A percentile compares a stretch with the other conserved stretches of the same genome.
These are phyloP conservation scores for Hirsutella rhossiliensis DNA, from an alignment of 2,329 filamentous ascomycete genomes.

Conservation along the genomic window DNA sequence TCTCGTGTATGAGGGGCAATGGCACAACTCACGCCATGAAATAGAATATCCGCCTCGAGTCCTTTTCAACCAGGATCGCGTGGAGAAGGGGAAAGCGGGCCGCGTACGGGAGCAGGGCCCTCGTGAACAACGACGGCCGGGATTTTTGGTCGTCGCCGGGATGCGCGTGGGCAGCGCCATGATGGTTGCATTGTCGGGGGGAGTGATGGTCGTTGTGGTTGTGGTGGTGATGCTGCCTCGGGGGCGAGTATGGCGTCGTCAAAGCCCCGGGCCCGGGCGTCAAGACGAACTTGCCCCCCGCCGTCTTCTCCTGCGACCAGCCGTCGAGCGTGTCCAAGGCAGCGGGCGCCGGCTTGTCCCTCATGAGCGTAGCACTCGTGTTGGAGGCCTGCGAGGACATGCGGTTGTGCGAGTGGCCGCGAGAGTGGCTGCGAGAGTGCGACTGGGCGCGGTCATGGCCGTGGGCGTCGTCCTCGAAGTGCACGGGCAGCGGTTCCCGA, in stretches of 20 bases:
- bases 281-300: slow-evolving; percentile 27
- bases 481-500: slow-evolving; percentile 17
- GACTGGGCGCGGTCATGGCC: slow-evolving; percentile 14
- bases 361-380: slow-evolving; percentile 12
- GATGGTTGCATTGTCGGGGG: neutral
- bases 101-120: slow-evolving; percentile 56
- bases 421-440: slow-evolving; percentile 7
- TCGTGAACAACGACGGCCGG: slow-evolving; percentile 54
- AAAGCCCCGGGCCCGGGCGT: slow-evolving; percentile 17
- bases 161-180: slow-evolving; percentile 11
- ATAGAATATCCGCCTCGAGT: slow-evolving; percentile 92
- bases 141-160: slow-evolving; percentile 11
- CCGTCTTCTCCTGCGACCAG: slow-evolving; percentile 28
- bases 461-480: slow-evolving; percentile 17
- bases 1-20: neutral
- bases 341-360: slow-evolving; percentile 19
- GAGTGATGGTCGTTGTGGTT: slow-evolving; percentile 16
- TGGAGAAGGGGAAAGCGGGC: slow-evolving; percentile 67
- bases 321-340: slow-evolving; percentile 22
- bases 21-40: slow-evolving; percentile 81
- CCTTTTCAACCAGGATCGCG: slow-evolving; percentile 77
- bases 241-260: slow-evolving; percentile 13
- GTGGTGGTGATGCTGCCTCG: slow-evolving; percentile 9
- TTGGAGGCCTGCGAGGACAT: slow-evolving; percentile 18
- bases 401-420: slow-evolving; percentile 17